Percentiles rank a stretch among this genome's conserved stretches.
phyloP scores from a whole-genome alignment of 305 asterid genomes.

The Ajuga reptans region DNA sequence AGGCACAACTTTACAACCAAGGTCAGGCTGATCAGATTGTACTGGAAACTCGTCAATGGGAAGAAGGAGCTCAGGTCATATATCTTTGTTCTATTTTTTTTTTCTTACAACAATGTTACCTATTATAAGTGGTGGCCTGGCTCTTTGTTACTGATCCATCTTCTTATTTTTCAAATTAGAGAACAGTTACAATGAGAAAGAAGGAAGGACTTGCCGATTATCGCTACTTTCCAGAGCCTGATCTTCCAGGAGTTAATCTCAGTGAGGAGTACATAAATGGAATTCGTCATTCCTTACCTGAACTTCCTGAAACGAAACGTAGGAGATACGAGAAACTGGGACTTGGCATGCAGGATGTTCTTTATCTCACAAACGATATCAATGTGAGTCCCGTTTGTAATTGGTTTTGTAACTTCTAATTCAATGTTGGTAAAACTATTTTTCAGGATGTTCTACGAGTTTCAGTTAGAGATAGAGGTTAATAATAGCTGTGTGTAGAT shows the following conservation, averaged over 20 bases:
- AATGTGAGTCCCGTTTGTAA: slow-evolving; percentile 40
- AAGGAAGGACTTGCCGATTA: slow-evolving; percentile 98
- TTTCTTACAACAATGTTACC: neutral
- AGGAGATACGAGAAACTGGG: slow-evolving; percentile 79
- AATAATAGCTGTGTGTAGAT: neutral
- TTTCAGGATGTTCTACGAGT: slow-evolving; percentile 1
- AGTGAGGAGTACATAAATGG: slow-evolving; percentile 50
- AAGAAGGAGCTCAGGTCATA: slow-evolving; percentile 92
- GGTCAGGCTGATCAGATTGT: slow-evolving; percentile 78
- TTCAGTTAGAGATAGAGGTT: neutral
- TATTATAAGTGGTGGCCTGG: neutral
- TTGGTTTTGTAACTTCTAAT: neutral
- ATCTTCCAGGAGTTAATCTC: slow-evolving; percentile 83
- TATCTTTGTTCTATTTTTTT: slow-evolving; percentile 21
- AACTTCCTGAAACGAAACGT: slow-evolving; percentile 89
- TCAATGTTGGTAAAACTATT: neutral
- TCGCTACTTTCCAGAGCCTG: slow-evolving; percentile 98
- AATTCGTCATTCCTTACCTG: slow-evolving; percentile 69
- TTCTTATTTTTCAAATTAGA: slow-evolving; percentile 40
- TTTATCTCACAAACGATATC: slow-evolving; percentile 73
- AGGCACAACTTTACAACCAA: slow-evolving; percentile 67
- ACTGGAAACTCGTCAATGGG: slow-evolving; percentile 98
- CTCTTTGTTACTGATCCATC: slow-evolving; percentile 16
- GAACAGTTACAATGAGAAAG: slow-evolving; percentile 92
- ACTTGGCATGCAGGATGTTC: slow-evolving; percentile 94